Conservation (phyloP, 2,329 filamentous ascomycete species). For the Trichoderma atroviride region DNA sequence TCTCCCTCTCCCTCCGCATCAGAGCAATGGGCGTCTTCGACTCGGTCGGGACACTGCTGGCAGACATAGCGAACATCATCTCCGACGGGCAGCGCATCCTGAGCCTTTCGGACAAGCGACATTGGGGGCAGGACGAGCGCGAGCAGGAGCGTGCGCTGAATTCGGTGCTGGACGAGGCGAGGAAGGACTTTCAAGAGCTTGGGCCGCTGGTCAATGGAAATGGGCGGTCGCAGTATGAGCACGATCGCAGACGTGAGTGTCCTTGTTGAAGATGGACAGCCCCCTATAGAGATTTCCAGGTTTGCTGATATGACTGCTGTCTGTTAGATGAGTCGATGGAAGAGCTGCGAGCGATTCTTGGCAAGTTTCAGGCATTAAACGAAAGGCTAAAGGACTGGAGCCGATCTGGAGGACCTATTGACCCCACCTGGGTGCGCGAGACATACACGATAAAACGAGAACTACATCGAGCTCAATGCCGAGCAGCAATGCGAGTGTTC, state of each 20-base stretch:
- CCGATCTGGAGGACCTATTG: conserved; percentile 56
- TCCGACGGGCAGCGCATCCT: conserved; percentile 57
- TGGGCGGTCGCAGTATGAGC: conserved; percentile 57
- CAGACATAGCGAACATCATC: conserved; percentile 58
- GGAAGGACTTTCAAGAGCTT: conserved; percentile 62
- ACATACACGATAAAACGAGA: conserved; percentile 53
- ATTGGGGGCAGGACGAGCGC: conserved; percentile 62
- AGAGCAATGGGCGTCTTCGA: conserved; percentile 46
- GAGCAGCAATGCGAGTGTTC: conserved; percentile 59
- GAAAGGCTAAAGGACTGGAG: conserved; percentile 59
- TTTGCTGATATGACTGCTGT: conserved; percentile 11
- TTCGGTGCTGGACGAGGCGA: conserved; percentile 59
- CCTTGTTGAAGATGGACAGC: neutral
- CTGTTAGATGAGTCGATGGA: conserved; percentile 54
- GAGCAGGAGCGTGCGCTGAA: conserved; percentile 60
- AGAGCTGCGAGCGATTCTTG: conserved; percentile 51
- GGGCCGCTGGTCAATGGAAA: conserved; percentile 55
- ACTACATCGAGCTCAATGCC: conserved; percentile 61
- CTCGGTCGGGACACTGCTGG: conserved; percentile 61
- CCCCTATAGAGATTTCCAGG: neutral
- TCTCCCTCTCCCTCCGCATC: neutral
- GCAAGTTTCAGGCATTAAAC: conserved; percentile 51
- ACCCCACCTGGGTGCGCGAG: conserved; percentile 58
- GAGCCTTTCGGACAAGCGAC: conserved; percentile 59
- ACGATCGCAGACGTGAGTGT: conserved; percentile 57